Conservation (phyloP, 2,329 filamentous ascomycete genomes). For the Fusarium sp. region DNA sequence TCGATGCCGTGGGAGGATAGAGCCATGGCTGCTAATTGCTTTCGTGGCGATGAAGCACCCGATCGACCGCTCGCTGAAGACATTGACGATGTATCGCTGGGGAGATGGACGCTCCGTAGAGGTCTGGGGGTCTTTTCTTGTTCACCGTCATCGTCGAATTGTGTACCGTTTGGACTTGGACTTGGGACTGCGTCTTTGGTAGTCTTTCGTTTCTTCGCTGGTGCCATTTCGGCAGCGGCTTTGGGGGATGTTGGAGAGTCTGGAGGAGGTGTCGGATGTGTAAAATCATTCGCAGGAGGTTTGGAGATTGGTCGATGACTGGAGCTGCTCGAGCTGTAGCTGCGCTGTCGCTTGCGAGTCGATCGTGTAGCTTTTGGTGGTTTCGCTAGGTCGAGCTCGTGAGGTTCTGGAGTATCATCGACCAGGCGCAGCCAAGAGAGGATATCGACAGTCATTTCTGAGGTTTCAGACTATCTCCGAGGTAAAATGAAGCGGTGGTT, state of each 20-base stretch:
- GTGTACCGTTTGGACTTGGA: neutral
- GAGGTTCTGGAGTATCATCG: neutral
- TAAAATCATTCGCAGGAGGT: fast-evolving
- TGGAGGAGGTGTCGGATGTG: neutral
- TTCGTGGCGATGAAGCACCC: neutral
- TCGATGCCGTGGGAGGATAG: neutral
- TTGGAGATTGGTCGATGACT: neutral
- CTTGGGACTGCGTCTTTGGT: neutral
- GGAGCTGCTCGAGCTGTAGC: neutral
- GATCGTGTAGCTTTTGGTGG: neutral
- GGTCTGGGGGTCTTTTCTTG: neutral
- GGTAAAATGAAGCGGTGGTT: fast-evolving
- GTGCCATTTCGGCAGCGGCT: neutral
- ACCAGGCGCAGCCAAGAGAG: neutral
- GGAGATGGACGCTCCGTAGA: neutral
- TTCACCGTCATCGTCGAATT: neutral
- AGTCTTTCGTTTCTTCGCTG: neutral
- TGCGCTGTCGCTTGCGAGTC: neutral
- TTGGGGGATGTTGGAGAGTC: neutral
- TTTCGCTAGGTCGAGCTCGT: neutral
- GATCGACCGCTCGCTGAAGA: neutral
- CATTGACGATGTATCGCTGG: neutral
- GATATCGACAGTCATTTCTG: neutral
- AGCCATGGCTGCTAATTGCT: neutral
- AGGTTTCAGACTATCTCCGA: fast-evolving